Evolutionary conservation across 2,329 filamentous ascomycete species (phyloP), one percentile per base, ranked within the genome.

Genomic region (Penicillium thymicola): DNA sequence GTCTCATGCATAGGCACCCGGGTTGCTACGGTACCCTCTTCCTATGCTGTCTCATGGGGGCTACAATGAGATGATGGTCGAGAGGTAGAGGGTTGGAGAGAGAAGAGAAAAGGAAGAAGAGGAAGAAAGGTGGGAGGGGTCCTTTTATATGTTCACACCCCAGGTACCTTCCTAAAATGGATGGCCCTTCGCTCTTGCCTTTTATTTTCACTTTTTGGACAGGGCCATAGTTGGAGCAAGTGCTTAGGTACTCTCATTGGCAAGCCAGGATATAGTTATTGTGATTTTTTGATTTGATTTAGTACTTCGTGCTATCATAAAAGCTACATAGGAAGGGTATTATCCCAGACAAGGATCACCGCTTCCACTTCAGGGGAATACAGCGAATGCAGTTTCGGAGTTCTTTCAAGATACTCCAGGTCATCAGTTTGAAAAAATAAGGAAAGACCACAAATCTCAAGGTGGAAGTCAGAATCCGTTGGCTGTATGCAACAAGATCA

Each of bases 401-500:
- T 37, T 45, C 51, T 32, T 28, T 44, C 16, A 30, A 48, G 58
- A 34, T 44, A 49, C 49, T 57, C 59, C 50, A 37, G 58, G 54
- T 61, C 60, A 55, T 63, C 42, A 51, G 23, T 54, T 43, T 27
- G 45, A 57, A 59, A 37, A 58, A 45, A 32, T 37, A 51, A 34
- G 43, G 40, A 34, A 25, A 57, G 34, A 25, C 36, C 38, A 7
- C 44, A 32, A 52, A 56, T 46, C 42, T 44, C 45, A 59, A 57
- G 44, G 45, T 47, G 43, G 37, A 47, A 46, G n/a, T 32, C 42
- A 44, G 37, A 43, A 41, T 43, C 16, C 25, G 48, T 36, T 45
- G 23, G 32, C 36, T 53, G 27, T 42, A 59, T 25, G 41, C 32
- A 40, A 51, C 37, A 42, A 45, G 50, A 44, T 46, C 28, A 50